Conservation (phyloP, 2,329 filamentous ascomycete species). For the Truncatella angustata region DNA sequence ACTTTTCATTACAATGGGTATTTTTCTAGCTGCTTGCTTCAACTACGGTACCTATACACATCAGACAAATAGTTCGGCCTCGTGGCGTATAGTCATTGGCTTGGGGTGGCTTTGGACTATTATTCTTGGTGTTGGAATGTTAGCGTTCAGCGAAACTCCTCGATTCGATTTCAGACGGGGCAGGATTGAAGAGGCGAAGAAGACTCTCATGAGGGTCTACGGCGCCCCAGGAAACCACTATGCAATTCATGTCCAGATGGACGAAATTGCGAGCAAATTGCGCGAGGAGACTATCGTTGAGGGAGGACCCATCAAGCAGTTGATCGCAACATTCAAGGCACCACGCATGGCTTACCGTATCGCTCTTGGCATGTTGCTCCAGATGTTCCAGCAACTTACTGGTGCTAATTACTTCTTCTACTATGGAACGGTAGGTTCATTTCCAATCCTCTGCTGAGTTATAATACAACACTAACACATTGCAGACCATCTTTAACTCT, state of each 20-base stretch:
- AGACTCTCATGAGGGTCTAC: slow-evolving; percentile 48
- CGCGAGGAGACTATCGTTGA: slow-evolving; percentile 42
- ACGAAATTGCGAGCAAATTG: slow-evolving; percentile 53
- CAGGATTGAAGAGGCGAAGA: slow-evolving; percentile 41
- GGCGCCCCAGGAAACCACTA: slow-evolving; percentile 41
- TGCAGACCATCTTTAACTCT: slow-evolving; percentile 42
- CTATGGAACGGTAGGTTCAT: slow-evolving; percentile 52
- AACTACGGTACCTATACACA: slow-evolving; percentile 60
- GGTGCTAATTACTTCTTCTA: slow-evolving; percentile 68
- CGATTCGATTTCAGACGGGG: slow-evolving; percentile 51
- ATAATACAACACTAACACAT: neutral
- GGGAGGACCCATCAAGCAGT: slow-evolving; percentile 41
- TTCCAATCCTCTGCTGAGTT: too few species aligned
- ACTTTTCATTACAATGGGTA: slow-evolving; percentile 70
- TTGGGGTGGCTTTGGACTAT: slow-evolving; percentile 51
- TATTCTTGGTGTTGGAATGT: slow-evolving; percentile 46
- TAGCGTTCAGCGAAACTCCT: slow-evolving; percentile 51
- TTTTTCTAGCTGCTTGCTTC: slow-evolving; percentile 57
- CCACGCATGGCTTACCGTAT: slow-evolving; percentile 65
- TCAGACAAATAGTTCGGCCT: slow-evolving; percentile 40
- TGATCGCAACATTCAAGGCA: slow-evolving; percentile 61
- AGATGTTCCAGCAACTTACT: slow-evolving; percentile 67
- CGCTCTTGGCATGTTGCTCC: slow-evolving; percentile 56
- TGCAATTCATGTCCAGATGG: slow-evolving; percentile 46
- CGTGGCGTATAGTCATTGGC: slow-evolving; percentile 61